Percentiles rank a stretch among this genome's conserved stretches.
These are phyloP conservation scores for Fusarium newnesense DNA, from an alignment of 2,329 filamentous ascomycete genomes.

Conservation along the genomic window DNA sequence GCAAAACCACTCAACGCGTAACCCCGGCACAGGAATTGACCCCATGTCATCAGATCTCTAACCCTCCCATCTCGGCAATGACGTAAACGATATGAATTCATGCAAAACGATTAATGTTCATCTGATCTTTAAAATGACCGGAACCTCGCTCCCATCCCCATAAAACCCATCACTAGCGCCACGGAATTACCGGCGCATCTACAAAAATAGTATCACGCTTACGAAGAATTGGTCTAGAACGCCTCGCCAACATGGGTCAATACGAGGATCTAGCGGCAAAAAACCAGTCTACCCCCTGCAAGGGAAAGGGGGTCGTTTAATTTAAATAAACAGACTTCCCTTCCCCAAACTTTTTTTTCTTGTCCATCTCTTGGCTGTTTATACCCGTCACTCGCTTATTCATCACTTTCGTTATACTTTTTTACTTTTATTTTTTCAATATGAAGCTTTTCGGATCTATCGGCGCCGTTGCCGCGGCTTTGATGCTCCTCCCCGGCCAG, in stretches of 20 bases:
- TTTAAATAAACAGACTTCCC: slow-evolving; percentile 16
- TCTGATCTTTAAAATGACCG: background rate
- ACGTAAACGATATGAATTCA: background rate
- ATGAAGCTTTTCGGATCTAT: slow-evolving; percentile 38
- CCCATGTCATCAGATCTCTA: background rate
- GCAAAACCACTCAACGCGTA: background rate
- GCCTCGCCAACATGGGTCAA: background rate
- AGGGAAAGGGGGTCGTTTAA: slow-evolving; percentile 11
- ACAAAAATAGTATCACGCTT: slow-evolving; percentile 20
- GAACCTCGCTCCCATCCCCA: background rate
- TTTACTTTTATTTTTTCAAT: background rate
- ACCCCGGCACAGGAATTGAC: background rate
- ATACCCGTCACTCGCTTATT: slow-evolving; percentile 12
- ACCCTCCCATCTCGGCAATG: background rate
- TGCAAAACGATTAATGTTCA: background rate
- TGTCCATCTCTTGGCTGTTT: background rate
- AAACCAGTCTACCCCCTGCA: background rate
- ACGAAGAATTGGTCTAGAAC: slow-evolving; percentile 17
- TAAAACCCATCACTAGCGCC: background rate
- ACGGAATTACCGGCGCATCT: background rate
- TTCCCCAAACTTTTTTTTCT: background rate
- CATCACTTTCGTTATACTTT: background rate
- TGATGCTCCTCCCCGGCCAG: slow-evolving; percentile 34
- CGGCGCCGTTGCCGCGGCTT: slow-evolving; percentile 24
- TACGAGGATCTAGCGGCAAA: slow-evolving; percentile 11